phyloP scores from a whole-genome alignment of 2,329 filamentous ascomycete genomes.

The Diaporthe longicolla region DNA sequence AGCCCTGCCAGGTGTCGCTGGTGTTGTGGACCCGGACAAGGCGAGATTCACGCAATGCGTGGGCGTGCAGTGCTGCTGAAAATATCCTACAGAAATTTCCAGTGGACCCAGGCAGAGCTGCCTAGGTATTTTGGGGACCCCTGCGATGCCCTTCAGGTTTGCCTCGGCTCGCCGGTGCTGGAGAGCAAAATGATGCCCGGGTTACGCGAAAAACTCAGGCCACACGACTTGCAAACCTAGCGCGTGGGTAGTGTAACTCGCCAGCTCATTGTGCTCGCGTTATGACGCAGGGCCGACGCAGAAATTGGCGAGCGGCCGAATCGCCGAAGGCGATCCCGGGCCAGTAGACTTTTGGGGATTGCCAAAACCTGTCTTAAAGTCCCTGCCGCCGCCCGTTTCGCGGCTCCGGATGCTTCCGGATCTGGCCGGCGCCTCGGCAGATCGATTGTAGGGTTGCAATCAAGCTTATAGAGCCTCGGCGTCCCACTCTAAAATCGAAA shows the following conservation, averaged over 20 bases:
- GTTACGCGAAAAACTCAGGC: not conserved
- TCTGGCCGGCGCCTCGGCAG: slow-evolving; percentile 38
- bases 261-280: not conserved
- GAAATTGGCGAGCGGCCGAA: not conserved
- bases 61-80: slow-evolving; percentile 12
- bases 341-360: not conserved
- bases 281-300: slow-evolving; percentile 9
- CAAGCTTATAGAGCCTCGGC: slow-evolving; percentile 37
- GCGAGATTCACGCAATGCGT: slow-evolving; percentile 29
- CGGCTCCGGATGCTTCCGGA: slow-evolving; percentile 8
- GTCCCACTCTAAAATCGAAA: slow-evolving; percentile 30
- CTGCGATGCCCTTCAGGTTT: not conserved
- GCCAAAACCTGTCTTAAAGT: not conserved
- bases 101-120: slow-evolving; percentile 24
- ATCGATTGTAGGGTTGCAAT: slow-evolving; percentile 21
- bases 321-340: not conserved
- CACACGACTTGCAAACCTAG: not conserved
- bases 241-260: not conserved
- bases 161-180: slow-evolving; percentile 38
- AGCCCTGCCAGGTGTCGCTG: slow-evolving; percentile 8
- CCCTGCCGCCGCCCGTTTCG: not conserved
- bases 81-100: slow-evolving; percentile 30
- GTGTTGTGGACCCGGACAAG: slow-evolving; percentile 24
- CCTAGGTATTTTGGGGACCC: slow-evolving; percentile 18
- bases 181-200: slow-evolving; percentile 25